These are phyloP conservation scores for Trypanosoma mega DNA, from an alignment of 208 protist genomes.

Conservation along the genomic window DNA sequence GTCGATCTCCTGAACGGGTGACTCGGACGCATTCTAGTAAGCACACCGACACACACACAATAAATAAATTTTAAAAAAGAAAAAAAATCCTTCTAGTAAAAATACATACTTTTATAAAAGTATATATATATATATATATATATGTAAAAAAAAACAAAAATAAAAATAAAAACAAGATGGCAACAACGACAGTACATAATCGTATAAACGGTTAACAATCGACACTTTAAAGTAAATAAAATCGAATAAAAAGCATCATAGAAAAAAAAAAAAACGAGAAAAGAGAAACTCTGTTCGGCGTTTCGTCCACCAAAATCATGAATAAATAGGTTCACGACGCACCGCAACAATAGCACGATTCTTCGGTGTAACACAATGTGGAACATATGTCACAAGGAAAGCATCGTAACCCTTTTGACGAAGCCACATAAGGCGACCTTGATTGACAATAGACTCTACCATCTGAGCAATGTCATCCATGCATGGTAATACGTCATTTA, in stretches of 20 bases:
- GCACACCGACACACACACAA: no score
- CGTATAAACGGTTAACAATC: no score
- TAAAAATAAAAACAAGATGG: slow-evolving; percentile 6
- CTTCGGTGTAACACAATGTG: slow-evolving; percentile 74
- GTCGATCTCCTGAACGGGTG: no score
- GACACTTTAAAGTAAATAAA: background rate
- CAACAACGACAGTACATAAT: background rate
- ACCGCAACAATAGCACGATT: slow-evolving; percentile 74
- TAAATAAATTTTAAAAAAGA: slow-evolving; percentile 13
- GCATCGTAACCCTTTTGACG: slow-evolving; percentile 44
- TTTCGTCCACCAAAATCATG: background rate
- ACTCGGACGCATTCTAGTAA: no score
- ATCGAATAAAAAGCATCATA: background rate
- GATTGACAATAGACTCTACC: slow-evolving; percentile 62
- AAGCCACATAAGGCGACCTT: slow-evolving; percentile 68
- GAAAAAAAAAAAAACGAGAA: no score
- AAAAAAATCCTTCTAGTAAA: slow-evolving; percentile 7
- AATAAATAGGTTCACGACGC: slow-evolving; percentile 8
- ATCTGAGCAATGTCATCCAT: slow-evolving; percentile 42
- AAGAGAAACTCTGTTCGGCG: no score
- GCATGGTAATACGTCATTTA: slow-evolving; percentile 44
- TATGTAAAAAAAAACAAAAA: background rate
- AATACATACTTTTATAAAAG: no score
- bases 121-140: no score
- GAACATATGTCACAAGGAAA: slow-evolving; percentile 57